Base-by-base conservation (phyloP, 768 basidiomycete species). In the Candolleomyces eurysporus region DNA sequence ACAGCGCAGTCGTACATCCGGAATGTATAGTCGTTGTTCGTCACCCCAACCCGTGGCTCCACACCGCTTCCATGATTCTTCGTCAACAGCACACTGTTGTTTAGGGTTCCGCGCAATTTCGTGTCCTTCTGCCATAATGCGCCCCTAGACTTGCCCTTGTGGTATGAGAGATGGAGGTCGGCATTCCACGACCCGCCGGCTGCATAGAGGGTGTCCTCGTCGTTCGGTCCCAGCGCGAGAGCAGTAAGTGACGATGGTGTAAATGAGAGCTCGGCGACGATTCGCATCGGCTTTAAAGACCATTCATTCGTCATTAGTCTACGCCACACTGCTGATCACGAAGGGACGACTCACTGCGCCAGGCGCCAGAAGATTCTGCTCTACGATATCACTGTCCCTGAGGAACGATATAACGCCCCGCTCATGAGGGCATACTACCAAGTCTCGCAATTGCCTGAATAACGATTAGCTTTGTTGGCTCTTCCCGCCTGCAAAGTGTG, bases 361-460 rank as follows among this genome's bases (percentile, higher is more conserved):
- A 4, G 82, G 80, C 39, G 69, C 66, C 48, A 78, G 70, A 9
- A 89, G 69, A 69, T 89, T 81, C 57, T 87, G 86, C 64, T 90
- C 87, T 22, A 87, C 73, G 56, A 91, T 85, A 30, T 79, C 77
- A 40, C 72, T 67, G 9, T 71, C 71, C 26, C 82, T 82, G 2
- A 89, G 77, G 65, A 89, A 91, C 71, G 85, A 86, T 42, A 91
- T 81, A 5, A 87, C 68, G 2, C 89, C 88, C 13, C 81, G 75
- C 64, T 87, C 83, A 5, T 83, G 77, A 1, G 90, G 91, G 71
- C 90, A 91, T 61, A 90, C 82, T 54, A 92, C 73, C 53, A 94
- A 83, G 75, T 94, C 91, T 40, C 91, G 82, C 31, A 94, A 77
- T 74, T 94, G 91, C 30, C 89, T 90, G 45, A 45, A 21, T n/a